phyloP scores from a whole-genome alignment of 768 basidiomycete species.

The Mycena venus region DNA sequence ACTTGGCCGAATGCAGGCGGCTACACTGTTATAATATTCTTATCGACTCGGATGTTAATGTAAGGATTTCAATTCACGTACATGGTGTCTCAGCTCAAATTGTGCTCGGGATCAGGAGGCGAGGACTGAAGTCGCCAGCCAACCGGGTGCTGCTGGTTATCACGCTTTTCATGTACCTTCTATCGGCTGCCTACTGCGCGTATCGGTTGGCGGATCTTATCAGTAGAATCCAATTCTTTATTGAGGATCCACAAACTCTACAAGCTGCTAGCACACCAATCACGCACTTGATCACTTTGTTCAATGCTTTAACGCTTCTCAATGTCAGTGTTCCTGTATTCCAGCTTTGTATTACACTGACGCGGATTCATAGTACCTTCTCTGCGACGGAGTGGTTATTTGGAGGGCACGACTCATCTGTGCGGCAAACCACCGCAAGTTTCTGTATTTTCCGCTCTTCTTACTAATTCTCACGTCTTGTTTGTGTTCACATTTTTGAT shows the following conservation, averaged over 20 bases:
- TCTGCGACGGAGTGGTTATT: not conserved
- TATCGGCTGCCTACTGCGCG: not conserved
- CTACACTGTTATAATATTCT: slow-evolving; percentile 1
- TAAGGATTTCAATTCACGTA: not conserved
- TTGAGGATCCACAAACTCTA: not conserved
- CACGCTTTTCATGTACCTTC: not conserved
- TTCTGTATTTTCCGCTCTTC: not conserved
- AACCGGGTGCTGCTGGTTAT: not conserved
- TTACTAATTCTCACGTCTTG: not conserved
- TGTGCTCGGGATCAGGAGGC: not conserved
- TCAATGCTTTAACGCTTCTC: not conserved
- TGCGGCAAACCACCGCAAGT: not conserved
- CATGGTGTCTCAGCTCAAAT: not conserved
- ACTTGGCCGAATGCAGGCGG: not conserved
- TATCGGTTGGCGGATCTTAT: not conserved
- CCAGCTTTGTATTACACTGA: not conserved
- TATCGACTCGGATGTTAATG: not conserved
- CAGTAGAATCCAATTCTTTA: not conserved
- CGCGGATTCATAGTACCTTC: not conserved
- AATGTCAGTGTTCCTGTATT: not conserved
- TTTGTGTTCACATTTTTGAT: not conserved
- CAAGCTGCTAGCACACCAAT: not conserved
- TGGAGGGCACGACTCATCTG: slow-evolving; percentile 1
- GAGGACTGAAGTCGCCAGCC: not conserved
- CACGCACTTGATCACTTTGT: not conserved